These are phyloP conservation scores for Diaporthe ampelina DNA, from an alignment of 2,329 filamentous ascomycete species.

Conservation along the genomic window DNA sequence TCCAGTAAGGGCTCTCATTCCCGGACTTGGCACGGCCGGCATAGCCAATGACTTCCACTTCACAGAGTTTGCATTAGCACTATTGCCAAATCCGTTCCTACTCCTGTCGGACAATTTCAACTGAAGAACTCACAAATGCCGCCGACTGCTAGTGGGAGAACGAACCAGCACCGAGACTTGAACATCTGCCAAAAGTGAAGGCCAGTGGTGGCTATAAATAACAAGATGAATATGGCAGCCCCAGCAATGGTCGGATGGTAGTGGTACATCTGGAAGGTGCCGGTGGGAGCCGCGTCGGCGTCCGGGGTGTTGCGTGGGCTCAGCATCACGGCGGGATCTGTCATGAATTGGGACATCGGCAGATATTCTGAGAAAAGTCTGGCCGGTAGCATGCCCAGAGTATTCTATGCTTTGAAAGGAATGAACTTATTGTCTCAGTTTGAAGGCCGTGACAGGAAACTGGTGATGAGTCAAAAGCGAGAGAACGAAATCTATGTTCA, in stretches of 20 bases:
- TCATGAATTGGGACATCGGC: no score
- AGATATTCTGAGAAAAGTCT: no score
- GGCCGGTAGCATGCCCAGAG: background rate
- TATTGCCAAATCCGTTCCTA: background rate
- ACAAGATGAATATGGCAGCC: conserved; percentile 56
- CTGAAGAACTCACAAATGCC: conserved; percentile 58
- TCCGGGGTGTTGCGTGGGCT: background rate
- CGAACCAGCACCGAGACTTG: conserved; percentile 61
- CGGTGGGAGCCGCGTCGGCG: background rate
- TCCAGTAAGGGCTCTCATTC: conserved; percentile 26
- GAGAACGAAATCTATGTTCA: background rate
- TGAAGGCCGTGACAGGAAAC: no score
- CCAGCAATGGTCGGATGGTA: conserved; percentile 59
- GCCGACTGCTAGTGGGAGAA: conserved; percentile 65
- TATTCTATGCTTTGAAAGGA: no score
- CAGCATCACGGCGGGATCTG: background rate
- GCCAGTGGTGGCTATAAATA: conserved; percentile 55
- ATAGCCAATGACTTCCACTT: conserved; percentile 34
- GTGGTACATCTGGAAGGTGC: conserved; percentile 52
- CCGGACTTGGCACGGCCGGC: conserved; percentile 22
- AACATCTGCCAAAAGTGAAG: conserved; percentile 56
- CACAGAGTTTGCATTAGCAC: background rate
- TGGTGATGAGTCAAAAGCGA: background rate
- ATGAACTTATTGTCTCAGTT: background rate
- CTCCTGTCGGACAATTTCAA: no score